Percentiles rank a stretch among this genome's conserved stretches.
These are phyloP conservation scores for Phyllostachys edulis DNA, from an alignment of 176 grass and related monocot genomes.

Conservation along the genomic window DNA sequence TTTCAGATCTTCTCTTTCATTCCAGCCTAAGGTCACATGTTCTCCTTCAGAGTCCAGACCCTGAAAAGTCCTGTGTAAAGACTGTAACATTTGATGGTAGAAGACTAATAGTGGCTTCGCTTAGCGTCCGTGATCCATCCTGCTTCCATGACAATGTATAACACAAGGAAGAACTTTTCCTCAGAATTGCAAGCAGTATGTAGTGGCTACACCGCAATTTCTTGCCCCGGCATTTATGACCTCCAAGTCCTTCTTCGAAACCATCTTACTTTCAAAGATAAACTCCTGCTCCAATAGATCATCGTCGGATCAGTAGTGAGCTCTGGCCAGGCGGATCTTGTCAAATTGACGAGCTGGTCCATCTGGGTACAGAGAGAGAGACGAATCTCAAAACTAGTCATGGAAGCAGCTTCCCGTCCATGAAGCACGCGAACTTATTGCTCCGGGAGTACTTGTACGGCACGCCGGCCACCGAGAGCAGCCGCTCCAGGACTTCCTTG, in stretches of 20 bases:
- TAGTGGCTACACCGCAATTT: constrained; percentile 96
- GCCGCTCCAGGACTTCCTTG: constrained; percentile 57
- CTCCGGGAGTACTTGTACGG: constrained; percentile 57
- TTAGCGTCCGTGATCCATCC: too few relatives aligned
- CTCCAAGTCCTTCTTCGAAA: too few relatives aligned
- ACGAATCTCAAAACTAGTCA: constrained; percentile 39
- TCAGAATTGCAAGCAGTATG: constrained; percentile 71
- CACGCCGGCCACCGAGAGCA: constrained; percentile 60
- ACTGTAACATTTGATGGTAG: constrained; percentile 95
- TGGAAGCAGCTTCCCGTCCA: constrained; percentile 69
- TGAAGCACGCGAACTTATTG: constrained; percentile 80
- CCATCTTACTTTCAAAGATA: too few relatives aligned
- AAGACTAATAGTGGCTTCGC: constrained; percentile 95
- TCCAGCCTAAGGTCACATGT: constrained; percentile 98
- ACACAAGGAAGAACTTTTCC: constrained; percentile 92
- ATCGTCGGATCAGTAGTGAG: too few relatives aligned
- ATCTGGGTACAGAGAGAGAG: too few relatives aligned
- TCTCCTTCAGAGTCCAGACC: constrained; percentile 99
- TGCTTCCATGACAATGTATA: constrained; percentile 98
- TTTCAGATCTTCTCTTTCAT: constrained; percentile 97
- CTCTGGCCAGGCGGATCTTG: too few relatives aligned
- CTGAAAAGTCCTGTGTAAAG: constrained; percentile 99
- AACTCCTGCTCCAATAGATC: too few relatives aligned
- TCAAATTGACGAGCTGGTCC: too few relatives aligned
- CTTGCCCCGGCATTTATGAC: constrained; percentile 77